A percentile compares a stretch with the other conserved stretches of the same genome.
Conservation (phyloP, 1,139 yeast genomes). For the Suhomyces taliae region DNA sequence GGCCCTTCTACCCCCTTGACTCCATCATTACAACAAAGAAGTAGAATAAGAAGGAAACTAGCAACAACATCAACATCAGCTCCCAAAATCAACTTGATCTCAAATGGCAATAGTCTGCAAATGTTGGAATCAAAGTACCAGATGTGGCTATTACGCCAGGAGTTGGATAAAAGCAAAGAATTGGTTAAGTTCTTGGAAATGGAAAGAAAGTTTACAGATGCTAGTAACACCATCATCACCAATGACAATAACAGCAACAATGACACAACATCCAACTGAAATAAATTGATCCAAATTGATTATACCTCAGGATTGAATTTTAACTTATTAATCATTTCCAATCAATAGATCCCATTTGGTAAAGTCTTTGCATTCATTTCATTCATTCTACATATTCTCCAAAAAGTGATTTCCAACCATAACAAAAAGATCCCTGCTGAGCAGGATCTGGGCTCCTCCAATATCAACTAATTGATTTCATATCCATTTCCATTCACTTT, state of each 20-base stretch:
- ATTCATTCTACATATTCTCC: no score
- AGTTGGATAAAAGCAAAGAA: constrained; percentile 16
- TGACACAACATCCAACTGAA: neutral
- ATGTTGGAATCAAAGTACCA: constrained; percentile 20
- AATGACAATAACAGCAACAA: neutral
- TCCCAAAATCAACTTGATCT: neutral
- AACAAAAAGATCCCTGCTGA: no score
- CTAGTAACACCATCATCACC: neutral
- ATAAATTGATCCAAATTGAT: neutral
- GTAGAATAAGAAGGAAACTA: constrained; percentile 16
- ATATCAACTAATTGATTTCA: no score
- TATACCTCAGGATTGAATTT: no score
- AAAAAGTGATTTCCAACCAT: no score
- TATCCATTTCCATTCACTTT: no score
- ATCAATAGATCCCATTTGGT: no score
- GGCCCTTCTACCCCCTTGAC: constrained; percentile 27
- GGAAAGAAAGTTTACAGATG: constrained; percentile 16
- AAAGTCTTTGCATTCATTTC: no score
- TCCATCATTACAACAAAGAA: constrained; percentile 18
- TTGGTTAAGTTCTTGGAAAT: constrained; percentile 20
- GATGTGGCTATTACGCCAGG: constrained; percentile 20
- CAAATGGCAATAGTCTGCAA: constrained; percentile 11
- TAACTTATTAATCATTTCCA: no score
- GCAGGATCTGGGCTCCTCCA: no score
- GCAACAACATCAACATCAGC: neutral